Conservation (phyloP, 1,139 yeast genomes). For the Debaryomyces robertsiae region DNA sequence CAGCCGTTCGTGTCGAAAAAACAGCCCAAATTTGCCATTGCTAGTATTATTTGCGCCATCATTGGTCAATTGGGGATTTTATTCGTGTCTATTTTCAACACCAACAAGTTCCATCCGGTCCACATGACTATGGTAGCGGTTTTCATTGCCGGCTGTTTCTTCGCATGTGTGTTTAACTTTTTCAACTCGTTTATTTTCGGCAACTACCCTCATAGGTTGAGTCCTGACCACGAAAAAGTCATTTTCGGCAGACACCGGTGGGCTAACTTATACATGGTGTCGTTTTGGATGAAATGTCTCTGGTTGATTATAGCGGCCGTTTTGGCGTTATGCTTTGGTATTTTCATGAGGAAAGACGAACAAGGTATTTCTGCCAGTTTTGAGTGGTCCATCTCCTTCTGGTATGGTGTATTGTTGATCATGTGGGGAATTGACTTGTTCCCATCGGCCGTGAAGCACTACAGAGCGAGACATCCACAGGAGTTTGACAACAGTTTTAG, state of each 20-base stretch:
- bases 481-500: constrained; percentile 9
- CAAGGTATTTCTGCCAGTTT: constrained; percentile 57
- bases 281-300: constrained; percentile 54
- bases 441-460: constrained; percentile 54
- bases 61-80: constrained; percentile 79
- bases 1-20: constrained; percentile 53
- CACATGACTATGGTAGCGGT: constrained; percentile 74
- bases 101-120: constrained; percentile 56
- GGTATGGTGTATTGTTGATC: constrained; percentile 73
- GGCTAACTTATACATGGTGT: constrained; percentile 49
- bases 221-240: constrained; percentile 45
- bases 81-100: constrained; percentile 74
- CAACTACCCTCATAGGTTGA: constrained; percentile 44
- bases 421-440: constrained; percentile 71
- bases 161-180: constrained; percentile 63
- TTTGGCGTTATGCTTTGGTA: constrained; percentile 72
- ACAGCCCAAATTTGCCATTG: constrained; percentile 52
- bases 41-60: constrained; percentile 54
- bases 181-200: constrained; percentile 66
- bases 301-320: constrained; percentile 75
- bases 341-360: constrained; percentile 36
- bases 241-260: constrained; percentile 42
- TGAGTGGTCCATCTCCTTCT: constrained; percentile 85
- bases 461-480: constrained; percentile 29
- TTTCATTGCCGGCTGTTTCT: constrained; percentile 70